Percentiles rank a stretch among this genome's conserved stretches.
Evolutionary conservation across 306 rosid species (phyloP).

Genomic region (Gastrolobium bilobum): DNA sequence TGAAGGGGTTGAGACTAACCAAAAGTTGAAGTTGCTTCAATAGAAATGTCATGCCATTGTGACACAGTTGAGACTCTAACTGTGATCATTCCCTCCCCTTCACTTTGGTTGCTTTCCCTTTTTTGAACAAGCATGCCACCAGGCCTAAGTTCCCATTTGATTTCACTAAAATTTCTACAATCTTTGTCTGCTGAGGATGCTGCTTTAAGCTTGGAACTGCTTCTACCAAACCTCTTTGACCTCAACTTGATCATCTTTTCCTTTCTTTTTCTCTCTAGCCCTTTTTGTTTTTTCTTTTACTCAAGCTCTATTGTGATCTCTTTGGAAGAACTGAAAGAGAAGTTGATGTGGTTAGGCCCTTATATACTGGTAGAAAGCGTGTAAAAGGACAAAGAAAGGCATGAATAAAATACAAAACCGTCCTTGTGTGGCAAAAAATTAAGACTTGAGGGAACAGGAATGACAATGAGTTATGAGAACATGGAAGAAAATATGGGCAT

Average conservation of each 20-base stretch:
- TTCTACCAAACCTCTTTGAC: conserved; percentile 80
- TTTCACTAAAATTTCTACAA: conserved; percentile 52
- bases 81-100: conserved; percentile 70
- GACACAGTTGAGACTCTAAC: conserved; percentile 85
- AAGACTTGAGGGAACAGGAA: conserved; percentile 38
- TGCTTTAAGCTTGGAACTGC: conserved; percentile 66
- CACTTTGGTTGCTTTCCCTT: conserved; percentile 64
- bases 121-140: conserved; percentile 99
- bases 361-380: conserved; percentile 54
- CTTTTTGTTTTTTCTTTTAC: not conserved
- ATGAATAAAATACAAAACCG: conserved; percentile 57
- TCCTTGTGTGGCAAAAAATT: conserved; percentile 49
- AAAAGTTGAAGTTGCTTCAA: conserved; percentile 85
- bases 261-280: not conserved
- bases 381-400: conserved; percentile 36
- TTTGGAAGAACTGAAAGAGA: conserved; percentile 25
- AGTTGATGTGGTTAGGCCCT: conserved; percentile 41
- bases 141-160: conserved; percentile 96
- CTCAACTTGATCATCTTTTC: conserved; percentile 79
- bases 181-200: conserved; percentile 46
- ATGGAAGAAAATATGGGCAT: conserved; percentile 53
- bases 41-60: conserved; percentile 77
- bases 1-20: conserved; percentile 54
- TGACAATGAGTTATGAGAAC: conserved; percentile 50
- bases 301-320: not conserved